Conservation (phyloP, 2,329 filamentous ascomycete species). For the Elsinoe ampelina region DNA sequence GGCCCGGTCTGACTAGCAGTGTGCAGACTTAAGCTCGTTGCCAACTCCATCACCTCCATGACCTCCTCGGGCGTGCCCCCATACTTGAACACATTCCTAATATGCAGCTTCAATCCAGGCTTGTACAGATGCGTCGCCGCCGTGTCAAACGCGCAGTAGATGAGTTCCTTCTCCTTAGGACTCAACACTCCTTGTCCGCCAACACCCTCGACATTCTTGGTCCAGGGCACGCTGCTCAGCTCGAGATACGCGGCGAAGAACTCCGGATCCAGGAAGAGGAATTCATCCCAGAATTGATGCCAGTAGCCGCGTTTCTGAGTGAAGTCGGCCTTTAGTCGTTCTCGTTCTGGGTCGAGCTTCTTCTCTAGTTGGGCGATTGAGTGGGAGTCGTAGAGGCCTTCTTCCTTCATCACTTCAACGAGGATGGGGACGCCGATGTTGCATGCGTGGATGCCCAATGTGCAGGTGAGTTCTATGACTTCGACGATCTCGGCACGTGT, state of each 20-base stretch:
- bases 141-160: conserved; percentile 41
- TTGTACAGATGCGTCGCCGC: conserved; percentile 41
- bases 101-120: conserved; percentile 40
- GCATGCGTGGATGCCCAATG: conserved; percentile 40
- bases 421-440: conserved; percentile 40
- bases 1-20: conserved; percentile 1
- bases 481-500: conserved; percentile 37
- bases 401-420: conserved; percentile 39
- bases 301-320: conserved; percentile 39
- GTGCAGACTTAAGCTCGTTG: conserved; percentile 27
- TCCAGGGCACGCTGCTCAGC: conserved; percentile 38
- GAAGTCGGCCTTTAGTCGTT: conserved; percentile 35
- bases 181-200: conserved; percentile 27
- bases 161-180: conserved; percentile 41
- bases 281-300: conserved; percentile 38
- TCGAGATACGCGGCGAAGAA: conserved; percentile 42
- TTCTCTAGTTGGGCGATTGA: not conserved
- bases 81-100: conserved; percentile 39
- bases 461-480: conserved; percentile 35
- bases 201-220: conserved; percentile 22
- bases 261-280: conserved; percentile 36
- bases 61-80: conserved; percentile 40
- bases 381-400: conserved; percentile 21
- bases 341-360: conserved; percentile 29
- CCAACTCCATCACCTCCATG: conserved; percentile 41